These are phyloP conservation scores for Oryza nivara DNA, from an alignment of 176 grass and related monocot genomes.

Conservation along the genomic window DNA sequence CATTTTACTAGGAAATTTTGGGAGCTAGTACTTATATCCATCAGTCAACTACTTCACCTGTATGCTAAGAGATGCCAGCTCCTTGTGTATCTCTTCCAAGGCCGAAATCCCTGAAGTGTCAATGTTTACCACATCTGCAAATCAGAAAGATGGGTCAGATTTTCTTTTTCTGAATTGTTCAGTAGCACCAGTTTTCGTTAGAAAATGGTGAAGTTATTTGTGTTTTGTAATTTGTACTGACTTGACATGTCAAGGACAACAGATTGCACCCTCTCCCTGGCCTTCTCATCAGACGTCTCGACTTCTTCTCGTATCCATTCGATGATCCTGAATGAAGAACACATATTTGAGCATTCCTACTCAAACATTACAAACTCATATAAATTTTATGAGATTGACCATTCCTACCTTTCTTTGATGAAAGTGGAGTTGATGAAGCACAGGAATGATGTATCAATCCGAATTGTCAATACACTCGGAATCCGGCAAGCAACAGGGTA, in stretches of 20 bases:
- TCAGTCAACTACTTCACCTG: slow-evolving; percentile 53
- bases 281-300: slow-evolving; percentile 48
- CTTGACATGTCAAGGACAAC: slow-evolving; percentile 92
- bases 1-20: background rate
- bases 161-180: background rate
- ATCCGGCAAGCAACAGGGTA: slow-evolving; percentile 64
- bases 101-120: slow-evolving; percentile 81
- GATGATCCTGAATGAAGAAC: slow-evolving; percentile 57
- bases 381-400: background rate
- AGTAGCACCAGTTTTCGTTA: background rate
- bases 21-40: background rate
- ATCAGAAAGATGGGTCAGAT: slow-evolving; percentile 4
- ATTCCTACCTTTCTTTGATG: slow-evolving; percentile 80
- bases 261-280: slow-evolving; percentile 55
- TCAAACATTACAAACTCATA: background rate
- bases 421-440: slow-evolving; percentile 89
- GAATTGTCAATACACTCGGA: slow-evolving; percentile 52
- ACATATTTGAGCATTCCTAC: background rate
- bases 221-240: slow-evolving; percentile 30
- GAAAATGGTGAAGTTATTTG: background rate
- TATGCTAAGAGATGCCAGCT: slow-evolving; percentile 57
- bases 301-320: slow-evolving; percentile 56
- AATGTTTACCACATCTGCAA: slow-evolving; percentile 83
- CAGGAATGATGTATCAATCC: slow-evolving; percentile 78
- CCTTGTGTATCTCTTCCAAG: slow-evolving; percentile 74